Evolutionary conservation across 305 asterid species (phyloP).

Genomic region (Fraxinus floribunda): DNA sequence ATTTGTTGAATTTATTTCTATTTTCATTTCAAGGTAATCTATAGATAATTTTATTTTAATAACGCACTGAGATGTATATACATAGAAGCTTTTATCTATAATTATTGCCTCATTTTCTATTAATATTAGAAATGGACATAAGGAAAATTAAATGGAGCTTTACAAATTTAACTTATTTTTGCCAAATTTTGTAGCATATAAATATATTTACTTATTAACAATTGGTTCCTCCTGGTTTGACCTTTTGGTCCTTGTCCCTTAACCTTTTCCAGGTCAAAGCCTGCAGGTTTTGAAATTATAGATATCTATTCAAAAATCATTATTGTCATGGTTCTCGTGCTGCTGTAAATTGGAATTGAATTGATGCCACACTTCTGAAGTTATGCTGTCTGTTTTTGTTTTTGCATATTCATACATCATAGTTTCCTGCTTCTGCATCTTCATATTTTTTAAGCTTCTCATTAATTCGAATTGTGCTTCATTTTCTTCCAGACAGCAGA

Average conservation of each 20-base stretch:
- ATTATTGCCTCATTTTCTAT: neutral
- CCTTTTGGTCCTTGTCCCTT: neutral
- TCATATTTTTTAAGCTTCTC: conserved; percentile 3
- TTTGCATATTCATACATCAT: neutral
- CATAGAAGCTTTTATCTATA: neutral
- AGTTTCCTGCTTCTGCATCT: neutral
- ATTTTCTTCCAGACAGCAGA: conserved; percentile 73
- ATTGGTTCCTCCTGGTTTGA: neutral
- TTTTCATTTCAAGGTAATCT: neutral
- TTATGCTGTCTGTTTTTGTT: neutral
- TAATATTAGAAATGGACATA: neutral
- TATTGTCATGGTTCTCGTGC: neutral
- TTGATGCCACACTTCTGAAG: conserved; percentile 10
- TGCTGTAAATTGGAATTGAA: neutral
- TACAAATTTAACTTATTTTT: too few species aligned
- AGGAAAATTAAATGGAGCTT: neutral
- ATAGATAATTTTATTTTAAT: too few species aligned
- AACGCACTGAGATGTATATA: neutral
- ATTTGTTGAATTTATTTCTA: neutral
- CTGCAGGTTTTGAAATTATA: neutral
- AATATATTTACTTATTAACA: neutral
- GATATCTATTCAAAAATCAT: neutral
- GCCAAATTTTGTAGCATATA: neutral
- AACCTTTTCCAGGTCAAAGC: neutral
- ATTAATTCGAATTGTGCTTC: conserved; percentile 25